Conservation (phyloP, 192 early-diverging fungal genomes). For the Thamnidium elegans region DNA sequence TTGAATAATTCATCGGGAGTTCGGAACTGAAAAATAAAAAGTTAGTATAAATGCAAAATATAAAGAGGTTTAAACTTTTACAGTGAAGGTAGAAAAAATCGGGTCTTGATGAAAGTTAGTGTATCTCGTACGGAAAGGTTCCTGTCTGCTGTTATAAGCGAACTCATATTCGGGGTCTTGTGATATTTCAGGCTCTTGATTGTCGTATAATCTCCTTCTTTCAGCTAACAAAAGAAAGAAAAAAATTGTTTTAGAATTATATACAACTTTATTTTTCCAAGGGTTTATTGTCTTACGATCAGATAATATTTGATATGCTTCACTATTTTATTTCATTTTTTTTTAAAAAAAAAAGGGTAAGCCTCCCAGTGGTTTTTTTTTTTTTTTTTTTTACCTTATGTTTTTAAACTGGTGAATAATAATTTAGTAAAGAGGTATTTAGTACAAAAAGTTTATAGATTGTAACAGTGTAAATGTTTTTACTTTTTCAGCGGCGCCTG, state of each 20-base stretch:
- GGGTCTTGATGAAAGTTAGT: constrained; percentile 4
- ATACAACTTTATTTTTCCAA: neutral
- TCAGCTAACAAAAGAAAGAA: constrained; percentile 15
- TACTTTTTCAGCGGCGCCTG: constrained; percentile 33
- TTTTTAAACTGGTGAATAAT: constrained; percentile 18
- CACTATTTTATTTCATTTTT: too few species aligned
- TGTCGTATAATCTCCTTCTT: constrained; percentile 33
- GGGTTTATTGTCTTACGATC: constrained; percentile 29
- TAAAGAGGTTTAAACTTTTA: constrained; percentile 6
- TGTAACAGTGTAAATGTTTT: neutral
- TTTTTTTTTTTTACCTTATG: constrained; percentile 14
- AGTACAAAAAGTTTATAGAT: neutral
- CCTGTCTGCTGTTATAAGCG: neutral
- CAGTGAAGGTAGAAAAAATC: constrained; percentile 19
- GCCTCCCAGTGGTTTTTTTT: neutral
- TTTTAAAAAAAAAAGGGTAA: neutral
- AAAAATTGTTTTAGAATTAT: neutral
- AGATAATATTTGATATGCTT: constrained; percentile 39
- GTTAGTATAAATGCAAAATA: neutral
- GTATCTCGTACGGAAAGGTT: neutral
- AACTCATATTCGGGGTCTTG: neutral
- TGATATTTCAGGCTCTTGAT: constrained; percentile 7
- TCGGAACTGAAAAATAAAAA: constrained; percentile 26
- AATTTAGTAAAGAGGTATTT: too few species aligned
- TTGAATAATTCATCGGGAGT: constrained; percentile 36